Evolutionary conservation across 768 basidiomycete genomes (phyloP).

Genomic region (Boletus fagicola): DNA sequence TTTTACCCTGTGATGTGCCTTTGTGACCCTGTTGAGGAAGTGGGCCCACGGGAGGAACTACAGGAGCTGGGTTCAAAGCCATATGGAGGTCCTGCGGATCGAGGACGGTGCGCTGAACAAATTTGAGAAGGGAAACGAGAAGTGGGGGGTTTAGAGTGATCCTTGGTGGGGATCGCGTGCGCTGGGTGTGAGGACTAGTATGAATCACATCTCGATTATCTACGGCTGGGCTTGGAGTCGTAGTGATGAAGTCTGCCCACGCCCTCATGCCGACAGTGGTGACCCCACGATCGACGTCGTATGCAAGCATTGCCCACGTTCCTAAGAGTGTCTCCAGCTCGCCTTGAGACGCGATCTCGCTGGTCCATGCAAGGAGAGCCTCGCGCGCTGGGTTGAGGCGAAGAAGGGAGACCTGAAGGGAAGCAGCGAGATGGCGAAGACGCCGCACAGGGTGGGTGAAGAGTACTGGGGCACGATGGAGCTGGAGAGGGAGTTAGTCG

Average conservation of each 20-base stretch:
- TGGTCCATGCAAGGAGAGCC: slow-evolving; percentile 50
- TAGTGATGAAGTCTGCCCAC: slow-evolving; percentile 46
- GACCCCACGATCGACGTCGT: slow-evolving; percentile 71
- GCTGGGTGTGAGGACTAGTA: not conserved
- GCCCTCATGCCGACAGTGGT: slow-evolving; percentile 47
- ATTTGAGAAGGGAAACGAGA: slow-evolving; percentile 43
- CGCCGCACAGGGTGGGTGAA: slow-evolving; percentile 80
- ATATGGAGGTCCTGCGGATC: slow-evolving; percentile 60
- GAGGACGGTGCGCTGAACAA: slow-evolving; percentile 53
- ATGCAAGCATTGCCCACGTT: slow-evolving; percentile 68
- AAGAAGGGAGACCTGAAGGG: slow-evolving; percentile 64
- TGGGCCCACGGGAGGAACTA: slow-evolving; percentile 25
- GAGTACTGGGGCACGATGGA: slow-evolving; percentile 83
- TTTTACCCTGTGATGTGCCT: not conserved
- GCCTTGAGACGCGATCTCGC: slow-evolving; percentile 45
- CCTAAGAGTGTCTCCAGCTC: slow-evolving; percentile 62
- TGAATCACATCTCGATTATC: slow-evolving; percentile 2
- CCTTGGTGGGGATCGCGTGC: slow-evolving; percentile 1
- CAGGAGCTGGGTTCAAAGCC: slow-evolving; percentile 63
- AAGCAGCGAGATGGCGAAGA: slow-evolving; percentile 58
- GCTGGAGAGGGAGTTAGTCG: slow-evolving; percentile 40
- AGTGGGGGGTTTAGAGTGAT: slow-evolving; percentile 35
- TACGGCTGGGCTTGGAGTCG: slow-evolving; percentile 3
- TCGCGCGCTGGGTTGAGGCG: slow-evolving; percentile 48
- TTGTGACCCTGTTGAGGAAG: slow-evolving; percentile 13